Conservation (phyloP, 1,284 basidiomycete genomes). For the Puccinia triticina region DNA sequence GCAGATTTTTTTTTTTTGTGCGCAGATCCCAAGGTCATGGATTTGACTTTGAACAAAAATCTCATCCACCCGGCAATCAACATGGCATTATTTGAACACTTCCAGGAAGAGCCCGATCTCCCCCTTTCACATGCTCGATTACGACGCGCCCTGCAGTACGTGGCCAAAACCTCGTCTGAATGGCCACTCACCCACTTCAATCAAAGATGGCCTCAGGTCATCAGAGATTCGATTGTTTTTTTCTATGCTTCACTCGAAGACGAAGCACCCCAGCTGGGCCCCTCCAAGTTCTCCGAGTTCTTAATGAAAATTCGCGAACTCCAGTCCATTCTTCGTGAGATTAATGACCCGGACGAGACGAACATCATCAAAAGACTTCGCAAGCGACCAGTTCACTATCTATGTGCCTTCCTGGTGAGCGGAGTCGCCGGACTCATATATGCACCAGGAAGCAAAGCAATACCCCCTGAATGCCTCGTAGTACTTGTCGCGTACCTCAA, state of each 20-base stretch:
- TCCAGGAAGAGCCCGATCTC: neutral
- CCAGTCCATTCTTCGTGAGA: neutral
- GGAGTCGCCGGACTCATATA: conserved; percentile 3
- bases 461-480: neutral
- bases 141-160: conserved; percentile 6
- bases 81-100: neutral
- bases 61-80: conserved; percentile 10
- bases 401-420: conserved; percentile 1
- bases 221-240: neutral
- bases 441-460: neutral
- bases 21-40: conserved; percentile 5
- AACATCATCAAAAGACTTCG: neutral
- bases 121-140: conserved; percentile 10
- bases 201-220: conserved; percentile 10
- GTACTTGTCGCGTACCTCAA: neutral
- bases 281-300: neutral
- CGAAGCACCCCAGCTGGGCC: neutral
- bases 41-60: neutral
- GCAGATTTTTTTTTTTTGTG: neutral
- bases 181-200: neutral
- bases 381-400: neutral
- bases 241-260: neutral
- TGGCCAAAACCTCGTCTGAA: neutral
- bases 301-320: neutral
- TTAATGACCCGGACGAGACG: neutral